These are phyloP conservation scores for Penicillium sp. DNA, from an alignment of 2,329 filamentous ascomycete species.

Conservation along the genomic window DNA sequence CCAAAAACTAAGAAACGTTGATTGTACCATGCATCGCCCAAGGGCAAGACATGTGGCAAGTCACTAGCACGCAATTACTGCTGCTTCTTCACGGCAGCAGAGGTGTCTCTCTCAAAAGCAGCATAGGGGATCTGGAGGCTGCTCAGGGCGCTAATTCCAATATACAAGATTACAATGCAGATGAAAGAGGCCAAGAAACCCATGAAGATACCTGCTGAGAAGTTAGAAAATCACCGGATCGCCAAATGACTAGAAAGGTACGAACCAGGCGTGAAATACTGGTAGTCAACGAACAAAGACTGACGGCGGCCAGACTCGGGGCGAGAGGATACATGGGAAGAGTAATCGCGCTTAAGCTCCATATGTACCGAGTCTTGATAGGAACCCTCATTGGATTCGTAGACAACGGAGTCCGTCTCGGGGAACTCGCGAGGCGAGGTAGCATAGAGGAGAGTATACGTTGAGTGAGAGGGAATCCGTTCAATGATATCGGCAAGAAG, in stretches of 20 bases:
- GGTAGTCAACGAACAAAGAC: slow-evolving; percentile 76
- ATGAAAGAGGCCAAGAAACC: slow-evolving; percentile 66
- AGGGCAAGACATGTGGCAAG: slow-evolving; percentile 4
- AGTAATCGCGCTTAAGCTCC: slow-evolving; percentile 67
- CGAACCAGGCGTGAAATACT: slow-evolving; percentile 85
- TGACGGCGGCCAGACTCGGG: slow-evolving; percentile 36
- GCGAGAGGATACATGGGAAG: slow-evolving; percentile 18
- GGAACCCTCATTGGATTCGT: slow-evolving; percentile 59
- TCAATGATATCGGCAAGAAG: slow-evolving; percentile 47
- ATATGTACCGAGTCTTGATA: slow-evolving; percentile 58
- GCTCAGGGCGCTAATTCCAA: slow-evolving; percentile 69
- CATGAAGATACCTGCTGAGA: slow-evolving; percentile 74
- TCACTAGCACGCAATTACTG: slow-evolving; percentile 40
- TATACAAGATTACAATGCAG: slow-evolving; percentile 70
- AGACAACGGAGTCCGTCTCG: slow-evolving; percentile 41
- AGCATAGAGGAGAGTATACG: slow-evolving; percentile 72
- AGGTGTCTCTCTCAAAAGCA: slow-evolving; percentile 94
- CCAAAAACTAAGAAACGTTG: slow-evolving; percentile 7
- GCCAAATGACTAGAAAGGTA: slow-evolving; percentile 10
- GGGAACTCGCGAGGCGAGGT: slow-evolving; percentile 54
- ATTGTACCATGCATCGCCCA: slow-evolving; percentile 14
- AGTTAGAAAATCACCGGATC: slow-evolving; percentile 9
- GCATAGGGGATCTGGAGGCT: slow-evolving; percentile 88
- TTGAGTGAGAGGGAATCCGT: slow-evolving; percentile 46
- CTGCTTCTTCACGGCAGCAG: slow-evolving; percentile 77